phyloP scores from a whole-genome alignment of 192 early-diverging fungal genomes.

The Entomortierella chlamydospora region DNA sequence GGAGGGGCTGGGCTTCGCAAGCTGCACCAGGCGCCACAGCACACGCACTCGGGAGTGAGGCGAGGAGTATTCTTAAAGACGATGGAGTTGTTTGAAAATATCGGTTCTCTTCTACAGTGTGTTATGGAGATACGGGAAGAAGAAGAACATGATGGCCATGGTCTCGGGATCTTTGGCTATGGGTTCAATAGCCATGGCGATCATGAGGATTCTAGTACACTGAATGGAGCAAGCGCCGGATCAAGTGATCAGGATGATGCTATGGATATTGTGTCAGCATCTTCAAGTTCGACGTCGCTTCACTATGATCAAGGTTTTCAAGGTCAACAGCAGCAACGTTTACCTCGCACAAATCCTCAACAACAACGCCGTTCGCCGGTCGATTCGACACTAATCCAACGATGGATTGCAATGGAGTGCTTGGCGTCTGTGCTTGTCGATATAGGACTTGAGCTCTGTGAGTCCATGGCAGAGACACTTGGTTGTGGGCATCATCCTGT shows the following conservation, averaged over 20 bases:
- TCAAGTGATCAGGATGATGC: slow-evolving; percentile 48
- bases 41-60: not conserved
- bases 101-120: slow-evolving; percentile 33
- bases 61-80: slow-evolving; percentile 33
- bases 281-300: not conserved
- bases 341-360: not conserved
- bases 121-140: slow-evolving; percentile 49
- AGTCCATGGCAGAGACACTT: slow-evolving; percentile 39
- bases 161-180: not conserved
- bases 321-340: slow-evolving; percentile 5
- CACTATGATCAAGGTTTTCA: not conserved
- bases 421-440: slow-evolving; percentile 38
- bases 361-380: slow-evolving; percentile 11
- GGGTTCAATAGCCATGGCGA: slow-evolving; percentile 3
- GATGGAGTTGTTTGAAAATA: slow-evolving; percentile 46
- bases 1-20: not conserved
- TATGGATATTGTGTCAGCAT: slow-evolving; percentile 26
- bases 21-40: slow-evolving; percentile 4
- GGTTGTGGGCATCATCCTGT: slow-evolving; percentile 13
- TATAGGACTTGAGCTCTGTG: slow-evolving; percentile 45
- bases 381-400: slow-evolving; percentile 12
- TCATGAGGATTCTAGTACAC: not conserved
- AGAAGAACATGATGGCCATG: slow-evolving; percentile 16
- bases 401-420: slow-evolving; percentile 35
- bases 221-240: slow-evolving; percentile 16